These are phyloP conservation scores for Aquilaria yunnanensis DNA, from an alignment of 345 rosid genomes.

Conservation along the genomic window DNA sequence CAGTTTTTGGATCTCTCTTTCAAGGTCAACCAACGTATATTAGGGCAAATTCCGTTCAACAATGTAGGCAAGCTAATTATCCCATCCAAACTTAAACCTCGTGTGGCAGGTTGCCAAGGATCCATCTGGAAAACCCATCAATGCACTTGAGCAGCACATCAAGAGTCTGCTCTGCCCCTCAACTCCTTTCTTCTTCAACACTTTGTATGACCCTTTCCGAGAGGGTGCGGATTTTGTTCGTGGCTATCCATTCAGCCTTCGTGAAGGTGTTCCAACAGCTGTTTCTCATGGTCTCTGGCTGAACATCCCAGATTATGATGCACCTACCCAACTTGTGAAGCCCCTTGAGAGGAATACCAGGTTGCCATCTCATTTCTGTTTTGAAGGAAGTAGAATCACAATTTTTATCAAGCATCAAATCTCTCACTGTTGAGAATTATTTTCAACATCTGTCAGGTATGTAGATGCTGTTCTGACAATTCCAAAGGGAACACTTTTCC, in stretches of 20 bases:
- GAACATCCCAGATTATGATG: constrained; percentile 97
- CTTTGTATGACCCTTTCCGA: constrained; percentile 81
- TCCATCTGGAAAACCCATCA: constrained; percentile 71
- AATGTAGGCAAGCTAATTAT: neutral
- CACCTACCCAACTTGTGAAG: constrained; percentile 99
- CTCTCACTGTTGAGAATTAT: neutral
- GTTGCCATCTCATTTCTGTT: constrained; percentile 14
- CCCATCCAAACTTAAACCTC: neutral
- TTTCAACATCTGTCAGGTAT: constrained; percentile 33
- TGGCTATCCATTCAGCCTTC: constrained; percentile 92
- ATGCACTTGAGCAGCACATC: constrained; percentile 95
- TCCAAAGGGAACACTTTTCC: constrained; percentile 92
- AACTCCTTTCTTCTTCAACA: constrained; percentile 95
- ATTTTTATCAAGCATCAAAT: neutral
- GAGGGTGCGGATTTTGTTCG: constrained; percentile 96
- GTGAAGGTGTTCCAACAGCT: constrained; percentile 94
- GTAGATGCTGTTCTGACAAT: constrained; percentile 90
- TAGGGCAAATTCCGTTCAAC: neutral
- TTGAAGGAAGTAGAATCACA: neutral
- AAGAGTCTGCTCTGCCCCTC: constrained; percentile 82
- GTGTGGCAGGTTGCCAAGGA: constrained; percentile 77
- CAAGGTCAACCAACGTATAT: no score
- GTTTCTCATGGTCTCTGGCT: constrained; percentile 99
- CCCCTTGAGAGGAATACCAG: constrained; percentile 89
- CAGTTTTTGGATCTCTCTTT: no score